Conservation (phyloP, 257 asterid genomes). For the Nicotiana tomentosiformis region DNA sequence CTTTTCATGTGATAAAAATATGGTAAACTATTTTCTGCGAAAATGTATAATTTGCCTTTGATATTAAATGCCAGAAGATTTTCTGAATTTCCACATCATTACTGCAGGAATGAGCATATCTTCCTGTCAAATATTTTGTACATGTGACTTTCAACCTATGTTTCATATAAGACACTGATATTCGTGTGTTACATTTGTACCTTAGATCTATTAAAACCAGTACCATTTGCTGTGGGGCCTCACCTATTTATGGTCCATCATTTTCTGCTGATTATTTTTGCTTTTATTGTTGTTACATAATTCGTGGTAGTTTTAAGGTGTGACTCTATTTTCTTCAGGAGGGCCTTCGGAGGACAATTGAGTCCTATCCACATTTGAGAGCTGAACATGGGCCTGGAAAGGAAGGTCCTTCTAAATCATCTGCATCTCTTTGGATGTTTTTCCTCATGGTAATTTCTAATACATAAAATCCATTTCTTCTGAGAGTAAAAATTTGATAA, state of each 20-base stretch:
- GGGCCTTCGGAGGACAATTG: slow-evolving; percentile 78
- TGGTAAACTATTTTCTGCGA: neutral
- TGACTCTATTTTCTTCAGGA: slow-evolving; percentile 51
- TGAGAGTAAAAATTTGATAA: neutral
- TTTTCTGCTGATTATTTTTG: neutral
- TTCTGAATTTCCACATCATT: neutral
- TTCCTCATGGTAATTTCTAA: slow-evolving; percentile 3
- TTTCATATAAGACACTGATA: slow-evolving; percentile 1
- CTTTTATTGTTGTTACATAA: neutral
- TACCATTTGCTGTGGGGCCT: neutral
- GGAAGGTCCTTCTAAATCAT: slow-evolving; percentile 69
- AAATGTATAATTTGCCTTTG: neutral
- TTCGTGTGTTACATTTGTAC: neutral
- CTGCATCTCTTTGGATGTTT: slow-evolving; percentile 34
- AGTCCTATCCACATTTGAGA: slow-evolving; percentile 72
- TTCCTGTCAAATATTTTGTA: neutral
- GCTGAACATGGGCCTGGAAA: slow-evolving; percentile 47
- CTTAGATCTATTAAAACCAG: neutral
- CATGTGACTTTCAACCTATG: neutral
- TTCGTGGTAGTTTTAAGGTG: neutral
- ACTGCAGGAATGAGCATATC: neutral
- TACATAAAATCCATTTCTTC: neutral
- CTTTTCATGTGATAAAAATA: neutral
- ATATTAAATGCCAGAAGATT: neutral
- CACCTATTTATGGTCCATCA: neutral